Conservation (phyloP, 345 rosid species). For the Citrus sp. region DNA sequence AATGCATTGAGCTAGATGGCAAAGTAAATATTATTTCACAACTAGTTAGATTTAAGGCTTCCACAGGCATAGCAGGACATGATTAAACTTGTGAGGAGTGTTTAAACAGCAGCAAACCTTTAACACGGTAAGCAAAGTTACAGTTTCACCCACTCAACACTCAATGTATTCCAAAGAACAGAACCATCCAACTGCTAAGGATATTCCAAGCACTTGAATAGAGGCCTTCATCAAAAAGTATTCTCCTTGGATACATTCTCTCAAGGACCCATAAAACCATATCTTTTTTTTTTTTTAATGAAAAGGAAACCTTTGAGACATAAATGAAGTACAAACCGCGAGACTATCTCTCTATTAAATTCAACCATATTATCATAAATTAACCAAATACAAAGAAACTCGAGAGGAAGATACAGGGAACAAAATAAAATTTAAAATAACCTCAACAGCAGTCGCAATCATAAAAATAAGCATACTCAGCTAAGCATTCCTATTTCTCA, state of each 20-base stretch:
- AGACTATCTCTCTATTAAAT: not conserved
- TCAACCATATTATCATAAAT: conserved; percentile 2
- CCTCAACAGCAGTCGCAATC: conserved; percentile 1
- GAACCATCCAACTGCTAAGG: conserved; percentile 1
- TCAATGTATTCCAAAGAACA: not conserved
- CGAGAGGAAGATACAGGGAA: not conserved
- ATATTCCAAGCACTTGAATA: conserved; percentile 6
- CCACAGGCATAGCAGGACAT: not conserved
- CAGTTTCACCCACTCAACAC: conserved; percentile 13
- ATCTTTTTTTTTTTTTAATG: not conserved
- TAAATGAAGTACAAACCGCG: conserved; percentile 6
- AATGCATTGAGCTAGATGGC: not conserved
- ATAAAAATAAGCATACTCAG: not conserved
- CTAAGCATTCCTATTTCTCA: not conserved
- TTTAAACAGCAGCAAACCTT: not conserved
- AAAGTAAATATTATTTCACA: not conserved
- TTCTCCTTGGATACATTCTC: conserved; percentile 13
- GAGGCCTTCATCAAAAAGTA: conserved; percentile 4
- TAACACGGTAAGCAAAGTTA: not conserved
- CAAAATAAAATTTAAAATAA: not conserved
- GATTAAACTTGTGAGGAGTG: conserved; percentile 3
- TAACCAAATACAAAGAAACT: not conserved
- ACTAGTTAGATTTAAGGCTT: not conserved
- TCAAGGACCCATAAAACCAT: conserved; percentile 6
- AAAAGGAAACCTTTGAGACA: conserved; percentile 8